These are phyloP conservation scores for Stagonosporopsis tanaceti DNA, from an alignment of 2,329 filamentous ascomycete genomes.

Conservation along the genomic window DNA sequence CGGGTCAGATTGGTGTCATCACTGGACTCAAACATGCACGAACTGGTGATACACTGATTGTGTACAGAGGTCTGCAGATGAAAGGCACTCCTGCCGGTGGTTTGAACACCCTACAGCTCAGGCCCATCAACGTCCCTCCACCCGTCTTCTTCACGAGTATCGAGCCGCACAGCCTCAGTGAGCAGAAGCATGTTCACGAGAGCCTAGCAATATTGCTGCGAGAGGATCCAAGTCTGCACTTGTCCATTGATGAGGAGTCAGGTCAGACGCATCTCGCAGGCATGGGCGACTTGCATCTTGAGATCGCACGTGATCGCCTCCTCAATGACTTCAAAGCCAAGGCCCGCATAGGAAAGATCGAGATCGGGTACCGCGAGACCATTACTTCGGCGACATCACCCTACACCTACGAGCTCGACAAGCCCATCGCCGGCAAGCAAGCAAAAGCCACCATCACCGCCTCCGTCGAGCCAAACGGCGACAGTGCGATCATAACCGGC, in stretches of 20 bases:
- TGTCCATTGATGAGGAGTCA: slow-evolving; percentile 84
- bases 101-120: slow-evolving; percentile 78
- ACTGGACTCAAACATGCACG: slow-evolving; percentile 88
- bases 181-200: slow-evolving; percentile 80
- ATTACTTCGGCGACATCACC: slow-evolving; percentile 66
- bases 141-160: slow-evolving; percentile 97
- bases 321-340: slow-evolving; percentile 89
- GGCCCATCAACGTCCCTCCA: slow-evolving; percentile 87
- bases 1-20: slow-evolving; percentile 94
- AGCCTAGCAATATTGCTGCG: slow-evolving; percentile 80
- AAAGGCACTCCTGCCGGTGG: slow-evolving; percentile 71
- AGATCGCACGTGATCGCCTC: slow-evolving; percentile 88
- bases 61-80: slow-evolving; percentile 69
- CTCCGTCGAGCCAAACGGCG: slow-evolving; percentile 67
- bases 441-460: slow-evolving; percentile 81
- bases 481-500: slow-evolving; percentile 25
- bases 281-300: slow-evolving; percentile 95
- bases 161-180: slow-evolving; percentile 78
- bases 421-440: slow-evolving; percentile 78
- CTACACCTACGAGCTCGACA: slow-evolving; percentile 74
- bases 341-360: slow-evolving; percentile 85
- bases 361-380: slow-evolving; percentile 94
- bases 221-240: slow-evolving; percentile 91
- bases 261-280: slow-evolving; percentile 93
- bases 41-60: slow-evolving; percentile 90